Conservation (phyloP, 805 yeast species). For the Soucietia sequanensis region DNA sequence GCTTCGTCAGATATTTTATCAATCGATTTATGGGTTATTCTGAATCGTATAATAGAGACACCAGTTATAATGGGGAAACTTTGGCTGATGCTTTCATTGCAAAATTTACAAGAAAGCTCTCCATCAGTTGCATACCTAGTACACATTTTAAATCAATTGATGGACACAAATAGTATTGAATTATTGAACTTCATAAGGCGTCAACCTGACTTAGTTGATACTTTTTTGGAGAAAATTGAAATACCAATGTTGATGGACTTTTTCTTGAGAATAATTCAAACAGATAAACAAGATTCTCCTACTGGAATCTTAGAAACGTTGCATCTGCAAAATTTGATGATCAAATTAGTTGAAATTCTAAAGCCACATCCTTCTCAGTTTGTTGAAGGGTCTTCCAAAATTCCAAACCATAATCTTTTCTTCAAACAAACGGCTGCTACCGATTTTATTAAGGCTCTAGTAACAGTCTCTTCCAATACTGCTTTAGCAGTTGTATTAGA, state of each 20-base stretch:
- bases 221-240: conserved; percentile 82
- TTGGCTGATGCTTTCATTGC: conserved; percentile 37
- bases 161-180: conserved; percentile 57
- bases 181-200: conserved; percentile 68
- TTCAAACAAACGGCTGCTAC: conserved; percentile 88
- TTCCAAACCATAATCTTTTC: conserved; percentile 31
- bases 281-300: conserved; percentile 87
- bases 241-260: conserved; percentile 95
- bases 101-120: conserved; percentile 32
- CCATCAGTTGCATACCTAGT: conserved; percentile 40
- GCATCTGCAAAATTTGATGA: conserved; percentile 69
- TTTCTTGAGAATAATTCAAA: conserved; percentile 80
- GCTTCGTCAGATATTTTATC: conserved; percentile 40
- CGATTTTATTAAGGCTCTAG: conserved; percentile 90
- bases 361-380: conserved; percentile 67
- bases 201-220: conserved; percentile 69
- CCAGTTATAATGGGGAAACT: conserved; percentile 39
- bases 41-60: conserved; percentile 42
- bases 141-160: conserved; percentile 83
- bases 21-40: conserved; percentile 41
- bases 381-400: conserved; percentile 8
- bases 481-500: conserved; percentile 74
- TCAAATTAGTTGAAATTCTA: conserved; percentile 67
- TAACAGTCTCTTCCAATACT: conserved; percentile 85
- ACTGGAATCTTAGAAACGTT: conserved; percentile 82